Evolutionary conservation across 441 rosid species (phyloP), one percentile per base, ranked within the genome.

Genomic region (Erodium moschatum): DNA sequence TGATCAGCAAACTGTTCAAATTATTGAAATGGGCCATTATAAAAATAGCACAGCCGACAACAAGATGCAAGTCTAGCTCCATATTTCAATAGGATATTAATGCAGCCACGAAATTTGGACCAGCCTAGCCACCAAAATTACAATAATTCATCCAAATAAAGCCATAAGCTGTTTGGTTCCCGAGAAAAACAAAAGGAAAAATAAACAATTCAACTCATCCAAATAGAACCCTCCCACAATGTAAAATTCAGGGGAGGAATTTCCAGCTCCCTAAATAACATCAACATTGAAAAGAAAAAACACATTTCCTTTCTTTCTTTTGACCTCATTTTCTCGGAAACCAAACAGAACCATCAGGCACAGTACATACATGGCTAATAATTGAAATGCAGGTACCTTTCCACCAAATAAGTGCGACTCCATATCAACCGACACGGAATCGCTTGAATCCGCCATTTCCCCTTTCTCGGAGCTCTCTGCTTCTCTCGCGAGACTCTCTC

Each of bases 381-480:
- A 19, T 24, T 6, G 21, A 50, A 67, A 60, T 70, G 77, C 65
- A 24, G 69, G 68, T 70, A 75, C 78, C 78, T 75, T 75, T 19
- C 69, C 69, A 42, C 72, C 46, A 44, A 72, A 68, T 16, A 70
- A 75, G 58, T 44, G 54, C 66, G 35, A 9, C 18, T 75, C 78
- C 78, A 75, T 67, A 18, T 75, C 78, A 27, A 75, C 54, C 31
- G 77, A 74, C 68, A 70, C 74, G 46, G 78, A 75, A 75, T 70
- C 78, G 78, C 73, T 75, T 50, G 78, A 75, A 70, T 75, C 73
- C 73, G 77, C 73, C 77, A 70, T 27, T 13, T 24, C 67, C 62
- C 58, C 12, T n/a, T 50, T 46, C 52, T 46, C 15, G 19, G 20
- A 5, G 19, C 13, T 15, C 15, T 38, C 44, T 7, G 44, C 10